Conservation (phyloP, 805 yeast genomes). For the Candida maris region DNA sequence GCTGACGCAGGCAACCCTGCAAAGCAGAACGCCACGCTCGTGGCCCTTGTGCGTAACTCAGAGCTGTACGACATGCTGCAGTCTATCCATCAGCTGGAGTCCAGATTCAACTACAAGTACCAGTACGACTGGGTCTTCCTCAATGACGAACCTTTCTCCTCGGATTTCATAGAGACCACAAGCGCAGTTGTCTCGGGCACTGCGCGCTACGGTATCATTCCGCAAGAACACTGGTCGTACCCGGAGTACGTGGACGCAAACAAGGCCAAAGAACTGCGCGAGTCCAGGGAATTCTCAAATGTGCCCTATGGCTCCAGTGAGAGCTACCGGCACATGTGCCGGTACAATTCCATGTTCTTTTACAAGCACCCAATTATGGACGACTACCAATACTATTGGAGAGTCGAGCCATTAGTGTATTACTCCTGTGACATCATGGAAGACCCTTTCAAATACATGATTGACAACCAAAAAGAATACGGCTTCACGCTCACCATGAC, state of each 20-base stretch:
- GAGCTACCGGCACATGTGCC: slow-evolving; percentile 71
- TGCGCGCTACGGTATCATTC: slow-evolving; percentile 44
- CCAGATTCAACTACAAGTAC: slow-evolving; percentile 36
- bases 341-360: slow-evolving; percentile 49
- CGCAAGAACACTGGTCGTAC: slow-evolving; percentile 49
- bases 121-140: slow-evolving; percentile 47
- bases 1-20: slow-evolving; percentile 6
- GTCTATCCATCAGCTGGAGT: slow-evolving; percentile 38
- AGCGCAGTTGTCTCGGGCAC: slow-evolving; percentile 41
- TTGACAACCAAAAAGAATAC: slow-evolving; percentile 46
- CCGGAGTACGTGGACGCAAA: slow-evolving; percentile 44
- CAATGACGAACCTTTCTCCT: slow-evolving; percentile 45
- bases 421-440: slow-evolving; percentile 51
- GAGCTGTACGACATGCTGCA: slow-evolving; percentile 39
- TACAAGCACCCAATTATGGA: slow-evolving; percentile 49
- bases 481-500: slow-evolving; percentile 52
- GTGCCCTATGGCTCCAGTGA: slow-evolving; percentile 63
- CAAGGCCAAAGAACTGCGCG: slow-evolving; percentile 36
- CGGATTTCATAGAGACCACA: slow-evolving; percentile 39
- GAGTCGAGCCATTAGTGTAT: slow-evolving; percentile 54
- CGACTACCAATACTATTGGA: slow-evolving; percentile 58
- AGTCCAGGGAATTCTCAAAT: slow-evolving; percentile 30
- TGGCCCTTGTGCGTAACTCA: slow-evolving; percentile 40
- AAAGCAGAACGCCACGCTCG: slow-evolving; percentile 60
- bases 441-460: slow-evolving; percentile 54